Conservation (phyloP, 306 rosid genomes). For the Cucurbita pepo region DNA sequence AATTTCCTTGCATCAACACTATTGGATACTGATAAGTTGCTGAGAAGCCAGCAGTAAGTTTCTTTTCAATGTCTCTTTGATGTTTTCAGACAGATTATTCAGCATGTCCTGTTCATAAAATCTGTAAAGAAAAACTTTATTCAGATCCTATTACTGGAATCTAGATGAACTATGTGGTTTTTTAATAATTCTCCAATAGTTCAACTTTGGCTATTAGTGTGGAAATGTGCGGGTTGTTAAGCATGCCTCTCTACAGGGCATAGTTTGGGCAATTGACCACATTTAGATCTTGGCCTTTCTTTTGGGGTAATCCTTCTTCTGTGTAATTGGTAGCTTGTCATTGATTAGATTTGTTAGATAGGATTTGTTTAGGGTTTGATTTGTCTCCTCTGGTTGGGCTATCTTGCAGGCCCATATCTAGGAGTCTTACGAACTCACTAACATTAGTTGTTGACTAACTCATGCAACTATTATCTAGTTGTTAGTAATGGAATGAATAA, state of each 20-base stretch:
- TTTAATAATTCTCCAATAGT: not conserved
- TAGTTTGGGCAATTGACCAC: not conserved
- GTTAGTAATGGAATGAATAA: not conserved
- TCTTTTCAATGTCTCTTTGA: slow-evolving; percentile 4
- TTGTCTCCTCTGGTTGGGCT: not conserved
- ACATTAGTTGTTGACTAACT: not conserved
- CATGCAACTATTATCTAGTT: not conserved
- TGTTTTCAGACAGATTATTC: not conserved
- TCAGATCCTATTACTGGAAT: not conserved
- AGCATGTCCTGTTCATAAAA: not conserved
- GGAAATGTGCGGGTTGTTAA: not conserved
- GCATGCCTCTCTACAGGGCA: not conserved
- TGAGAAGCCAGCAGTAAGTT: slow-evolving; percentile 92
- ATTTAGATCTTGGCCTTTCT: not conserved
- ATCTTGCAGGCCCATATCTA: not conserved
- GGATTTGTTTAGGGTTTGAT: not conserved
- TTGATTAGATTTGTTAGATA: not conserved
- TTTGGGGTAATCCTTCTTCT: not conserved
- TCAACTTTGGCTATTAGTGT: not conserved
- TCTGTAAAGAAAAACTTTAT: not conserved
- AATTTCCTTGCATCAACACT: slow-evolving; percentile 64
- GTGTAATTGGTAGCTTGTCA: not conserved
- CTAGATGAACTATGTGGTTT: slow-evolving; percentile 1
- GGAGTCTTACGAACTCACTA: not conserved
- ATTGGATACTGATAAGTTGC: slow-evolving; percentile 61